Conservation (phyloP, 106 monocot genomes). For the Narthecium ossifragum region DNA sequence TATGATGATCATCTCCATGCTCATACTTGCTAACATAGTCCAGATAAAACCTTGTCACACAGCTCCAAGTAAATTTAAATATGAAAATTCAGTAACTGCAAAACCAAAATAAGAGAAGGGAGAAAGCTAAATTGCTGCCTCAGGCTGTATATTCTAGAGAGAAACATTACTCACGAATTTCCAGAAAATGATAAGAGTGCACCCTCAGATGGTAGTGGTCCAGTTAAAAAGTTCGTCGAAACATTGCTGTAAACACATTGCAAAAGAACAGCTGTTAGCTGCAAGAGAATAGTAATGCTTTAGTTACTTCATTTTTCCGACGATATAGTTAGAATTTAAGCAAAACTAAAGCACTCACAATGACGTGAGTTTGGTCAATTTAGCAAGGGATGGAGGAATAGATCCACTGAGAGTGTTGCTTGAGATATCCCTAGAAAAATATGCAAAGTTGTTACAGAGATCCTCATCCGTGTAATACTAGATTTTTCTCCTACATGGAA, state of each 20-base stretch:
- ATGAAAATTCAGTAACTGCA: too few relatives aligned
- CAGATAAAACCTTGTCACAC: too few relatives aligned
- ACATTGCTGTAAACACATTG: slow-evolving; percentile 49
- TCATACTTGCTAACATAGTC: too few relatives aligned
- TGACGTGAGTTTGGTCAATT: slow-evolving; percentile 63
- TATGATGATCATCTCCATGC: too few relatives aligned
- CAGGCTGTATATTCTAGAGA: not conserved
- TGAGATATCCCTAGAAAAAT: slow-evolving; percentile 73
- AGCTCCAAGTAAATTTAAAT: too few relatives aligned
- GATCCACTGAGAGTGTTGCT: slow-evolving; percentile 89
- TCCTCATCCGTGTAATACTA: too few relatives aligned
- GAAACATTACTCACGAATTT: slow-evolving; percentile 62
- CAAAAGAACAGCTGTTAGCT: not conserved
- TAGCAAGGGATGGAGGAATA: slow-evolving; percentile 72
- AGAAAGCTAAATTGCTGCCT: too few relatives aligned
- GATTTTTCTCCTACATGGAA: too few relatives aligned
- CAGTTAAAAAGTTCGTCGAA: slow-evolving; percentile 82
- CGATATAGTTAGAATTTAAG: not conserved
- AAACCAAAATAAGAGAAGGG: too few relatives aligned
- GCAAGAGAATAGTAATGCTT: not conserved
- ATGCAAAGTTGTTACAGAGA: too few relatives aligned
- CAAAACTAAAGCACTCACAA: slow-evolving; percentile 50
- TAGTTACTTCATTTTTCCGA: too few relatives aligned
- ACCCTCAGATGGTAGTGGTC: slow-evolving; percentile 68
- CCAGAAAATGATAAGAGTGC: slow-evolving; percentile 48